These are phyloP conservation scores for Lepidium campestre DNA, from an alignment of 441 rosid genomes.

Conservation along the genomic window DNA sequence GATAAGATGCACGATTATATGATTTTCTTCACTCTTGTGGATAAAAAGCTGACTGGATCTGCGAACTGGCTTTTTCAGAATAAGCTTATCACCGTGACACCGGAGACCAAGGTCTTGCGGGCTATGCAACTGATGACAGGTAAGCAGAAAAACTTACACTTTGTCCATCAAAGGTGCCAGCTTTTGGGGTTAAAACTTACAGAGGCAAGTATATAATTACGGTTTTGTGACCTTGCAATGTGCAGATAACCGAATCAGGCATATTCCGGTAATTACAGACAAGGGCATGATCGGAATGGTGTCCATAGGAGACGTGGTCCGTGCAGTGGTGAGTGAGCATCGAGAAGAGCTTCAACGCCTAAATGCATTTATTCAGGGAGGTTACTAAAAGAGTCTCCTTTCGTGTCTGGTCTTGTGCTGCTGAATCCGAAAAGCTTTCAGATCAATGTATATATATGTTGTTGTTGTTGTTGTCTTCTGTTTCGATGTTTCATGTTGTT, in stretches of 20 bases:
- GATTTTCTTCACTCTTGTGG: neutral
- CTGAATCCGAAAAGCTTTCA: slow-evolving; percentile 10
- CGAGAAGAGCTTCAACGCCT: slow-evolving; percentile 83
- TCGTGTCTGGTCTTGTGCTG: slow-evolving; percentile 3
- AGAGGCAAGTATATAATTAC: neutral
- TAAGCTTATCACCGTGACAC: slow-evolving; percentile 87
- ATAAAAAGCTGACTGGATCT: neutral
- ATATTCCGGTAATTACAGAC: slow-evolving; percentile 75
- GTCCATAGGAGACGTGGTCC: slow-evolving; percentile 96
- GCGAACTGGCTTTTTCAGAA: slow-evolving; percentile 41
- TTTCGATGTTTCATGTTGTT: slow-evolving; percentile 17
- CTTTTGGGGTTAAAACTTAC: neutral
- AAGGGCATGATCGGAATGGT: slow-evolving; percentile 89
- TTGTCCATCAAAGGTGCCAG: neutral
- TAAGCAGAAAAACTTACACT: slow-evolving; percentile 5
- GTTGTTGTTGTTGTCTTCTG: neutral
- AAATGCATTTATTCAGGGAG: slow-evolving; percentile 88
- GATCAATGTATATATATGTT: slow-evolving; percentile 19
- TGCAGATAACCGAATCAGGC: slow-evolving; percentile 80
- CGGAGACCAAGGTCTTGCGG: slow-evolving; percentile 73
- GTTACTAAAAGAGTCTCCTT: slow-evolving; percentile 43
- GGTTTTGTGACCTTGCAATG: slow-evolving; percentile 21
- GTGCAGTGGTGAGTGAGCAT: slow-evolving; percentile 90
- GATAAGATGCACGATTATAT: neutral
- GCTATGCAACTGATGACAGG: slow-evolving; percentile 99